These are phyloP conservation scores for Magnaporthiopsis poae DNA, from an alignment of 2,329 filamentous ascomycete genomes.

Conservation along the genomic window DNA sequence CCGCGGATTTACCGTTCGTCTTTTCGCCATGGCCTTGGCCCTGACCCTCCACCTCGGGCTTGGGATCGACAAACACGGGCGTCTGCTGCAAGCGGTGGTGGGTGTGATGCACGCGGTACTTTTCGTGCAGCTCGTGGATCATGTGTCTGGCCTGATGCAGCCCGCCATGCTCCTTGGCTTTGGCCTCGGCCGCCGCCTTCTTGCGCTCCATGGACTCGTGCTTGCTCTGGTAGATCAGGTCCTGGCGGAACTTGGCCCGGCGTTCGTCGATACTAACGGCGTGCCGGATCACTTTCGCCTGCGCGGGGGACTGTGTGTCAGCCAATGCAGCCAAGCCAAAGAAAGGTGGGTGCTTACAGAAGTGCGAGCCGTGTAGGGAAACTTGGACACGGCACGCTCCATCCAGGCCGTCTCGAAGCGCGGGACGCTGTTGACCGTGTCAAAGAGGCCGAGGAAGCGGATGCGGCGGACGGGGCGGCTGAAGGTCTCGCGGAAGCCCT, in stretches of 20 bases:
- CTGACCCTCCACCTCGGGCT: neutral
- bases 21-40: slow-evolving; percentile 3
- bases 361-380: slow-evolving; percentile 55
- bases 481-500: slow-evolving; percentile 71
- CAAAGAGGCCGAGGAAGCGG: slow-evolving; percentile 68
- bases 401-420: slow-evolving; percentile 69
- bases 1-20: no score
- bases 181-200: slow-evolving; percentile 11
- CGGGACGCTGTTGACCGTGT: slow-evolving; percentile 73
- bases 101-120: slow-evolving; percentile 22
- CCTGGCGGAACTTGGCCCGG: slow-evolving; percentile 61
- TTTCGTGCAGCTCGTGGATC: slow-evolving; percentile 23
- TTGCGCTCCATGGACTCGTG: neutral
- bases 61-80: slow-evolving; percentile 1
- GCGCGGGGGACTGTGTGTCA: no score
- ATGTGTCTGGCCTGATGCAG: slow-evolving; percentile 15
- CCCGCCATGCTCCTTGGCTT: slow-evolving; percentile 10
- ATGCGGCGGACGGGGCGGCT: slow-evolving; percentile 65
- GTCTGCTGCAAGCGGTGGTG: neutral
- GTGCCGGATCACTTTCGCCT: slow-evolving; percentile 53
- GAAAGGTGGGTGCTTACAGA: slow-evolving; percentile 18
- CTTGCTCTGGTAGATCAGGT: slow-evolving; percentile 50
- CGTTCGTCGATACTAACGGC: slow-evolving; percentile 63
- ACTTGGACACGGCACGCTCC: slow-evolving; percentile 56
- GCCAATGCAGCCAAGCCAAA: no score